Base-by-base conservation (phyloP, 2,329 filamentous ascomycete species). In the Cercospora sojina region DNA sequence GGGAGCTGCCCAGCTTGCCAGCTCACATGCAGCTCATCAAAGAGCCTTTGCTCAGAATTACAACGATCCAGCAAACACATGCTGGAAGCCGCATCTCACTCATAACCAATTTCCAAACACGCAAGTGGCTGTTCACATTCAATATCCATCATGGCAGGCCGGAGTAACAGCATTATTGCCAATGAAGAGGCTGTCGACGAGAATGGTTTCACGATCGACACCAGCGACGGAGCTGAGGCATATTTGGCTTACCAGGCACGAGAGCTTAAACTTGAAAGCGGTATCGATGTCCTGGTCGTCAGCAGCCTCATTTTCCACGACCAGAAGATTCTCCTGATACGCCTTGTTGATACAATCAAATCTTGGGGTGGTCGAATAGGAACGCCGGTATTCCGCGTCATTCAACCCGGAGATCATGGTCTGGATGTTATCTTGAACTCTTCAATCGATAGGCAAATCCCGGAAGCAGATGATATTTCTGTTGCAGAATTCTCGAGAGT, bases 301-400 rank as follows among this genome's bases (percentile, higher is more conserved):
- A 66, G 43, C 43, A 69, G 67, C 23, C 60, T 69, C 2, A 66
- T 69, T 16, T 69, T 69, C 57, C 57, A 69, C 65, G 60, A 69
- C 43, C 59, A 69, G 49, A 62, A 67, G 18, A 64, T 69, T 2
- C 61, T 69, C 10, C 63, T 69, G 10, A 57, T 67, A 9, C 59
- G 58, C 12, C 64, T 65, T 10, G 49, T 57, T 2, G 60, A 64
- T 27, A 62, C 64, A 5, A 38, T 65, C 29, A 67, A 67, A 29
- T 67, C 61, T 6, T 69, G 65, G 65, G 55, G 51, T 16, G 58
- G 59, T 29, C 67, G 64, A 47, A 20, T 66, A 32, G 68, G 68
- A 1, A 58, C 56, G 1, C 68, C 68, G 6, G 60, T 69, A 10
- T 69, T 66, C 59, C 49, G 68, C 27, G 38, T 69, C 0, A 27